Evolutionary conservation across 2,329 filamentous ascomycete species (phyloP).

Genomic region (Diaporthe sp.): DNA sequence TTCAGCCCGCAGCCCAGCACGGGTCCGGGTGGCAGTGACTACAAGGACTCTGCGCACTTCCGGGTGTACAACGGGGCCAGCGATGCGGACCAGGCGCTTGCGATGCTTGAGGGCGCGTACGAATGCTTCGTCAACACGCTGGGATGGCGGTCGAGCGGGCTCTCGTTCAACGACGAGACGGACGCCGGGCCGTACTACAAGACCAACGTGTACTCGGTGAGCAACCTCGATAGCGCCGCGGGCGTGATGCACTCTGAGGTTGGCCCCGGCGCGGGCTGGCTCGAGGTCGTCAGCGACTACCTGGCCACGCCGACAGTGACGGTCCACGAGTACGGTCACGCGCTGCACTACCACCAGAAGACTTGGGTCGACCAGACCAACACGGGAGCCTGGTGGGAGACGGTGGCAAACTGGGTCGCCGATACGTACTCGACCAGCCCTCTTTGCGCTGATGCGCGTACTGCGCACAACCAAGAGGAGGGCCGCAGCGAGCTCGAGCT

Average conservation of each 20-base stretch:
- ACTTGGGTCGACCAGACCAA: slow-evolving; percentile 9
- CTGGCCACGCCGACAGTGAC: slow-evolving; percentile 18
- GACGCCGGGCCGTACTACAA: slow-evolving; percentile 21
- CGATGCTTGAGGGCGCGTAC: slow-evolving; percentile 61
- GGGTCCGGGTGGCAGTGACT: slow-evolving; percentile 50
- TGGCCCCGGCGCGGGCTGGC: neutral
- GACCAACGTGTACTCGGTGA: slow-evolving; percentile 11
- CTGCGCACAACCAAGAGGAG: slow-evolving; percentile 13
- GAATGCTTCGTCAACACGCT: slow-evolving; percentile 52
- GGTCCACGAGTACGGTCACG: slow-evolving; percentile 21
- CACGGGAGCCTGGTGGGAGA: slow-evolving; percentile 23
- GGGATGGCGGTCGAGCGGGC: slow-evolving; percentile 53
- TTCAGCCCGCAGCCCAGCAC: slow-evolving; percentile 22
- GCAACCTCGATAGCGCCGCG: neutral
- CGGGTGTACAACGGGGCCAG: slow-evolving; percentile 53
- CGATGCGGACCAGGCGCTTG: slow-evolving; percentile 50
- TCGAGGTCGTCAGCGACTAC: slow-evolving; percentile 24
- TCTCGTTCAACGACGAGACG: slow-evolving; percentile 47
- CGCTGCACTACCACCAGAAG: slow-evolving; percentile 23
- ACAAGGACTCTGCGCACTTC: slow-evolving; percentile 56
- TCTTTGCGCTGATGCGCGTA: slow-evolving; percentile 4
- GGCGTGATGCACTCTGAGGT: slow-evolving; percentile 12
- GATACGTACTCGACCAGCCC: slow-evolving; percentile 23
- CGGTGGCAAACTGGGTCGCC: slow-evolving; percentile 11
- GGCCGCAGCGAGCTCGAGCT: slow-evolving; percentile 21